phyloP scores from a whole-genome alignment of 139 green algal species.

The Tetradesmus lagerheimii region DNA sequence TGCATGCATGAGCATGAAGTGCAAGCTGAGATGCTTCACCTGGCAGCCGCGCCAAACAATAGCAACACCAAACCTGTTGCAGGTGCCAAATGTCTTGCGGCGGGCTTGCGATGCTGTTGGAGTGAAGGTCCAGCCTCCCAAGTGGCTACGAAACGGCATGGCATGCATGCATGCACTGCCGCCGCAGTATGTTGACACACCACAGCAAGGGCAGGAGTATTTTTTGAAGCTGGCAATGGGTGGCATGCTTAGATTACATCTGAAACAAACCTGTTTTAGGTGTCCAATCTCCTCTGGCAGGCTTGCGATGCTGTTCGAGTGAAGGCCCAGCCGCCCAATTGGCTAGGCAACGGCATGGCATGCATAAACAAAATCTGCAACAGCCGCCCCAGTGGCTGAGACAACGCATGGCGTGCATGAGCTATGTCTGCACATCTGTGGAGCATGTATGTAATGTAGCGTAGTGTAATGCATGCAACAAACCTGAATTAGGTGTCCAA shows the following conservation, averaged over 20 bases:
- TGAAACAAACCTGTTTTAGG: slow-evolving; percentile 41
- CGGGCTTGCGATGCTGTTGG: slow-evolving; percentile 53
- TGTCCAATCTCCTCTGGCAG: slow-evolving; percentile 51
- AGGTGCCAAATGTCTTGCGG: slow-evolving; percentile 50
- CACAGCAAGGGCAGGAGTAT: slow-evolving; percentile 44
- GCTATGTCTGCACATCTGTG: too few species aligned
- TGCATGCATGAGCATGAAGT: too few species aligned
- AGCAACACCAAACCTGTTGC: slow-evolving; percentile 16
- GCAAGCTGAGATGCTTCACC: slow-evolving; percentile 51
- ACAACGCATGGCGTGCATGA: too few species aligned
- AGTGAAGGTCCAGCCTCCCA: slow-evolving; percentile 64
- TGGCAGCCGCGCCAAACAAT: neutral
- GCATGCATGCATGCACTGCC: neutral
- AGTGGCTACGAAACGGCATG: neutral
- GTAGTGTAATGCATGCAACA: too few species aligned
- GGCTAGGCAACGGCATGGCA: too few species aligned
- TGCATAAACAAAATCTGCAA: too few species aligned
- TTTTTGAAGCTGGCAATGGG: slow-evolving; percentile 88
- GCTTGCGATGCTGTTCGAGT: slow-evolving; percentile 54
- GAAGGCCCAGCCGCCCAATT: slow-evolving; percentile 51
- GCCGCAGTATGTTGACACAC: slow-evolving; percentile 3
- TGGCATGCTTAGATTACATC: neutral
- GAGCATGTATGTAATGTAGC: too few species aligned
- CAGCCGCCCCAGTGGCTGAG: too few species aligned
- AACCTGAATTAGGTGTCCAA: slow-evolving; percentile 51